Conservation (phyloP, 306 rosid genomes). For the Dryas drummondii region DNA sequence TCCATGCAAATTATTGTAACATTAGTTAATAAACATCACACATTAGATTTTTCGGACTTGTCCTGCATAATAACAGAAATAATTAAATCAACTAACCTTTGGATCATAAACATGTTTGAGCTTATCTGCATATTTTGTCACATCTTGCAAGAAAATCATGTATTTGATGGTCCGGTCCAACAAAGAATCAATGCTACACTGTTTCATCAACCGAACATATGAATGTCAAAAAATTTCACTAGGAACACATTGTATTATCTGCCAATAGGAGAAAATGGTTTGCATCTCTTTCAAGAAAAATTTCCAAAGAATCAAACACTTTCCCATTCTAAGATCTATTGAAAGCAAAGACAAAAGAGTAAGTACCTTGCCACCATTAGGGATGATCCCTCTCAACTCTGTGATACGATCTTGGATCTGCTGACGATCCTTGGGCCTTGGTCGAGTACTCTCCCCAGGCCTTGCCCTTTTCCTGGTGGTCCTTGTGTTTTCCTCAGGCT, state of each 20-base stretch:
- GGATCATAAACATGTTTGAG: slow-evolving; percentile 59
- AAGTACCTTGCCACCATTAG: slow-evolving; percentile 76
- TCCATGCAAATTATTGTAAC: slow-evolving; percentile 20
- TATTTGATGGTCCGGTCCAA: slow-evolving; percentile 79
- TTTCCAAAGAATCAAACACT: not conserved
- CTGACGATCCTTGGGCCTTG: slow-evolving; percentile 96
- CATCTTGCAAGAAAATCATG: slow-evolving; percentile 73
- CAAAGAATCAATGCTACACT: slow-evolving; percentile 93
- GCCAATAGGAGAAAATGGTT: not conserved
- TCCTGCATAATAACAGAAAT: not conserved
- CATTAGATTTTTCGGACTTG: not conserved
- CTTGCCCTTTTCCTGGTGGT: slow-evolving; percentile 61
- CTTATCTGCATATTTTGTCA: slow-evolving; percentile 62
- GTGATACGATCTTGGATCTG: slow-evolving; percentile 87
- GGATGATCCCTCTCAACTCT: slow-evolving; percentile 84
- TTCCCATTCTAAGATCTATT: not conserved
- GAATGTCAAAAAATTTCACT: not conserved
- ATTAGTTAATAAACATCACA: slow-evolving; percentile 23
- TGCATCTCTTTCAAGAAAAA: not conserved
- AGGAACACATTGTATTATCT: not conserved
- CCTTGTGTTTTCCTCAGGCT: slow-evolving; percentile 54
- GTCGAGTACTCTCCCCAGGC: slow-evolving; percentile 73
- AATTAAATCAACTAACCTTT: slow-evolving; percentile 47
- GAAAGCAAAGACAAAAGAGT: slow-evolving; percentile 15
- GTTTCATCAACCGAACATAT: slow-evolving; percentile 40